Evolutionary conservation across 139 green algal species (phyloP).

Genomic region (Chlamydomonas sp.): DNA sequence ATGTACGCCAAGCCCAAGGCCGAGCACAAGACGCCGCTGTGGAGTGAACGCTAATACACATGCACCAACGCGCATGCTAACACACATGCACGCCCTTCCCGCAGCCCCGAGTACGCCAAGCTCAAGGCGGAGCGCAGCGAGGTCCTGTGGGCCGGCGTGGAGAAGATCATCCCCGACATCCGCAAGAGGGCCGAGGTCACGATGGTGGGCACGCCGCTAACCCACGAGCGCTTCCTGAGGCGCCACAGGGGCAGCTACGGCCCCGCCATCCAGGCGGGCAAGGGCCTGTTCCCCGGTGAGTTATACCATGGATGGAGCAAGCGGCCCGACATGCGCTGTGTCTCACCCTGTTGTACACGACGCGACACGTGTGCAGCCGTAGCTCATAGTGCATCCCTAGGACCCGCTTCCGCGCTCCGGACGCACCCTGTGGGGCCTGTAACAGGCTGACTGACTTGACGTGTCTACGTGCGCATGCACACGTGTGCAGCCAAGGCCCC

Average conservation of each 20-base stretch:
- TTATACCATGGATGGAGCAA: not conserved
- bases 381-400: too few relatives aligned
- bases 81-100: not conserved
- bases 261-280: constrained; percentile 67
- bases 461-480: too few relatives aligned
- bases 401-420: too few relatives aligned
- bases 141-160: constrained; percentile 90
- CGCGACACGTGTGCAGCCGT: too few relatives aligned
- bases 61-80: not conserved
- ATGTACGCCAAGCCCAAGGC: too few relatives aligned
- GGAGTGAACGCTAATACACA: not conserved
- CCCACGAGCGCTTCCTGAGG: constrained; percentile 90
- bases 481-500: too few relatives aligned
- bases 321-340: too few relatives aligned
- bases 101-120: constrained; percentile 82
- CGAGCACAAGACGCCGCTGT: too few relatives aligned
- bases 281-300: constrained; percentile 65
- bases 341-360: too few relatives aligned
- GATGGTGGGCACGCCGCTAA: constrained; percentile 91
- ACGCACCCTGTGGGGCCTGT: too few relatives aligned
- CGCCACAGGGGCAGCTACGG: constrained; percentile 89
- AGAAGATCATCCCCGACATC: constrained; percentile 90
- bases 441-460: too few relatives aligned
- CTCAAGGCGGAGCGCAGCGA: constrained; percentile 91
- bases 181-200: constrained; percentile 74